Percentiles rank a stretch among this genome's conserved stretches.
These are phyloP conservation scores for Claviceps sp. DNA, from an alignment of 2,329 filamentous ascomycete species.

Conservation along the genomic window DNA sequence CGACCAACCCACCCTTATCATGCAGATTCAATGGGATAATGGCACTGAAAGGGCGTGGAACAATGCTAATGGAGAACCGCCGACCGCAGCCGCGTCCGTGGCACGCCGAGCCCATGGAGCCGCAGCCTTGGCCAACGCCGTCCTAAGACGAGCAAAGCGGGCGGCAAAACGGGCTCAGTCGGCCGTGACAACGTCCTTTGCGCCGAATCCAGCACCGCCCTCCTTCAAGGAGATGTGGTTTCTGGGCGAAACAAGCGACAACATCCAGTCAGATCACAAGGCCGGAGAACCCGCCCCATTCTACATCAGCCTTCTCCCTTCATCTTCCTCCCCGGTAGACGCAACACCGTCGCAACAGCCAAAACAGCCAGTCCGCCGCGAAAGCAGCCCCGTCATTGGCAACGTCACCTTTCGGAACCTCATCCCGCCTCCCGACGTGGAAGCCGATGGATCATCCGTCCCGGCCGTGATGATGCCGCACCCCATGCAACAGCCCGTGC, in stretches of 20 bases:
- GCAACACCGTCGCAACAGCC: no score
- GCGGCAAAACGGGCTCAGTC: neutral
- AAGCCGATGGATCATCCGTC: constrained; percentile 58
- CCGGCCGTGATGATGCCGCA: constrained; percentile 59
- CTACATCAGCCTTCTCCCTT: constrained; percentile 60
- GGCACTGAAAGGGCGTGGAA: constrained; percentile 39
- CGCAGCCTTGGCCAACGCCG: constrained; percentile 12
- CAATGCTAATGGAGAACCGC: constrained; percentile 24
- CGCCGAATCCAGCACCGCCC: constrained; percentile 43
- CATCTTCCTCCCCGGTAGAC: constrained; percentile 11
- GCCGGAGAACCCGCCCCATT: constrained; percentile 81
- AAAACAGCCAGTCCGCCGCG: constrained; percentile 8
- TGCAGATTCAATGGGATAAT: constrained; percentile 66
- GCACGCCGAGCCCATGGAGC: constrained; percentile 14
- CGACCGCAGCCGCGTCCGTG: constrained; percentile 12
- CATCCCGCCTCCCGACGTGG: constrained; percentile 51
- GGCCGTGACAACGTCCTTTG: constrained; percentile 19
- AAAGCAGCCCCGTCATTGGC: constrained; percentile 7
- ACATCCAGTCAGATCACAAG: constrained; percentile 50
- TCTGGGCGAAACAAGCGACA: constrained; percentile 75
- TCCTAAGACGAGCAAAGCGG: constrained; percentile 11
- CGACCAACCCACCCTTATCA: constrained; percentile 63
- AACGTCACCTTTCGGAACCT: constrained; percentile 21
- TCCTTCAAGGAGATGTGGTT: constrained; percentile 62
- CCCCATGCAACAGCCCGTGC: constrained; percentile 62